phyloP scores from a whole-genome alignment of 345 rosid genomes.

The Heritiera fomes region DNA sequence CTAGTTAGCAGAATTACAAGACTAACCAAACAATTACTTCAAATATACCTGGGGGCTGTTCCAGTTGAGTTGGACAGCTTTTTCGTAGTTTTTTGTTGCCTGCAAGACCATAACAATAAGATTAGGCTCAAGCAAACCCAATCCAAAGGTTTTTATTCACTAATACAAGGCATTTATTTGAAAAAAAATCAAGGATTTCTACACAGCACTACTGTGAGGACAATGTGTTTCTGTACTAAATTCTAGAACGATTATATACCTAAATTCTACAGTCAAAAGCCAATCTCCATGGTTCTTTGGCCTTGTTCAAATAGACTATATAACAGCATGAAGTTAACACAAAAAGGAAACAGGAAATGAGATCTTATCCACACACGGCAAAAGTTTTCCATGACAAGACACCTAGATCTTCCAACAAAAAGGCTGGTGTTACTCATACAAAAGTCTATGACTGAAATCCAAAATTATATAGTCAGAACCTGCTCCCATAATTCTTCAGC shows the following conservation, averaged over 20 bases:
- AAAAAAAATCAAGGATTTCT: neutral
- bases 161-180: neutral
- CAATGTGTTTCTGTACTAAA: neutral
- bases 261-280: conserved; percentile 32
- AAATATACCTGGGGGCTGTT: conserved; percentile 88
- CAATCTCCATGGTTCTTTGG: conserved; percentile 92
- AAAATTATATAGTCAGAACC: conserved; percentile 40
- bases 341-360: neutral
- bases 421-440: neutral
- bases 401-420: neutral
- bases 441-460: neutral
- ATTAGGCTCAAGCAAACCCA: neutral
- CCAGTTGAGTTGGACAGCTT: conserved; percentile 97
- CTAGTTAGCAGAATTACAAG: conserved; percentile 16
- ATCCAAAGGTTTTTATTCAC: neutral
- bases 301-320: conserved; percentile 33
- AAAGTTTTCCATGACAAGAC: conserved; percentile 3
- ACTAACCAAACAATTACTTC: conserved; percentile 12
- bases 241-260: neutral
- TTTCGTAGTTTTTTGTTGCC: conserved; percentile 95
- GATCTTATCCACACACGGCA: neutral
- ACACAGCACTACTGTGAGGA: neutral
- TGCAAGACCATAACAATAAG: conserved; percentile 27
- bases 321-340: neutral
- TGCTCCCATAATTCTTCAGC: conserved; percentile 99